Percentiles rank a stretch among this genome's conserved stretches.
Conservation (phyloP, 495 filamentous ascomycete genomes). For the Corynascus novoguineensis region DNA sequence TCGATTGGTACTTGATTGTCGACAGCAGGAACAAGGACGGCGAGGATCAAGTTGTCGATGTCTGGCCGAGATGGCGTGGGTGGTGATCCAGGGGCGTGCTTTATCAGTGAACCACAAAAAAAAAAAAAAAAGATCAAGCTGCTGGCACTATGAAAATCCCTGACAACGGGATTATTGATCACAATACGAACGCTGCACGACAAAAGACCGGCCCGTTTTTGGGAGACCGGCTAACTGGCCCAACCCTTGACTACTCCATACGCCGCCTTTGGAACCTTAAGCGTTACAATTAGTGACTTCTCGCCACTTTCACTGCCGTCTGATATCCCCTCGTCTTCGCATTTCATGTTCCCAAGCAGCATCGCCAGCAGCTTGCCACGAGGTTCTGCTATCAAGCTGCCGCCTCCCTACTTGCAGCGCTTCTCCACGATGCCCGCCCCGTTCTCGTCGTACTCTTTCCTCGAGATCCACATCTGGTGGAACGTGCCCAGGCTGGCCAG, state of each 20-base stretch:
- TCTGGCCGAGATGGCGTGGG: constrained; percentile 61
- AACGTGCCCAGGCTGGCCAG: constrained; percentile 95
- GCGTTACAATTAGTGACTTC: not conserved
- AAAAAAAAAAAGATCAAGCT: too few relatives aligned
- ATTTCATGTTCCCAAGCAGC: too few relatives aligned
- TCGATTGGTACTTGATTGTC: constrained; percentile 71
- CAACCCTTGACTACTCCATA: not conserved
- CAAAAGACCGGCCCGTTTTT: not conserved
- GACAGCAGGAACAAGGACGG: constrained; percentile 51
- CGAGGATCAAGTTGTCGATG: constrained; percentile 59
- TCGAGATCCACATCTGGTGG: constrained; percentile 97
- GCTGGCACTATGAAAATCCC: too few relatives aligned
- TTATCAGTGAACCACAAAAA: too few relatives aligned
- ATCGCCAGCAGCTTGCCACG: not conserved
- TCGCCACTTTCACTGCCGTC: not conserved
- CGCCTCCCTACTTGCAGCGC: constrained; percentile 57
- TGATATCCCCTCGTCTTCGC: not conserved
- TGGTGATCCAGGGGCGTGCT: too few relatives aligned
- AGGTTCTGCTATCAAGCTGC: not conserved
- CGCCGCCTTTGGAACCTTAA: not conserved
- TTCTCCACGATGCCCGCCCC: constrained; percentile 68
- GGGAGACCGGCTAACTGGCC: not conserved
- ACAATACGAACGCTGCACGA: not conserved
- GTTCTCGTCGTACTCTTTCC: constrained; percentile 77
- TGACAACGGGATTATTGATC: not conserved